These are phyloP conservation scores for Prinsepia uniflora DNA, from an alignment of 306 rosid genomes.

Conservation along the genomic window DNA sequence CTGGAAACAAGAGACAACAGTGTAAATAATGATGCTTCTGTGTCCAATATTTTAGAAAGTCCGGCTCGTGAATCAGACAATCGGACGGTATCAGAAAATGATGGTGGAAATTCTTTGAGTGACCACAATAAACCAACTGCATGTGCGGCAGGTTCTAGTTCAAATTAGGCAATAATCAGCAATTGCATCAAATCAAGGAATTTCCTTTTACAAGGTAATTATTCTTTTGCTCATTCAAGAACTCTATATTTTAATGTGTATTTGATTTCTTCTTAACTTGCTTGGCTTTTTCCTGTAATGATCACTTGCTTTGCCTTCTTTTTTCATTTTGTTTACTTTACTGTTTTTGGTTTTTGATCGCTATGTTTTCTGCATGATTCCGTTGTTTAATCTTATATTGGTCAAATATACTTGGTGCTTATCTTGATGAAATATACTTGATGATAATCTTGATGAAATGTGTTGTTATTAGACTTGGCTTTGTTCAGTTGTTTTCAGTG, in stretches of 20 bases:
- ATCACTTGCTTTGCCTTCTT: neutral
- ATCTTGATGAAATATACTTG: neutral
- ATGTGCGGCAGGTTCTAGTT: constrained; percentile 73
- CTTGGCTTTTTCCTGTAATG: neutral
- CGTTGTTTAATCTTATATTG: neutral
- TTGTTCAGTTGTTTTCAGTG: neutral
- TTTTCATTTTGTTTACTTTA: neutral
- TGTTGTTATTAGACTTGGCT: neutral
- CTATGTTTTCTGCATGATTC: neutral
- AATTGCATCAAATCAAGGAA: constrained; percentile 33
- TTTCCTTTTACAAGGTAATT: constrained; percentile 44
- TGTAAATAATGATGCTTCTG: constrained; percentile 39
- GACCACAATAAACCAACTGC: constrained; percentile 42
- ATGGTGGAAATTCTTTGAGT: constrained; percentile 36
- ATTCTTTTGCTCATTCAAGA: constrained; percentile 14
- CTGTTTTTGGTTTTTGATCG: neutral
- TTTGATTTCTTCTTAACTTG: neutral
- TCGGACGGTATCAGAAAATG: constrained; percentile 38
- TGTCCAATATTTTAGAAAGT: constrained; percentile 41
- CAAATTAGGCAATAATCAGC: constrained; percentile 46
- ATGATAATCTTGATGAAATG: neutral
- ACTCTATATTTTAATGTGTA: neutral
- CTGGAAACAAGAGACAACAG: constrained; percentile 70
- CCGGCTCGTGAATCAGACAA: constrained; percentile 43
- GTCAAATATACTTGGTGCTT: neutral